Conservation (phyloP, 2,329 filamentous ascomycete species). For the Colletotrichum sp. region DNA sequence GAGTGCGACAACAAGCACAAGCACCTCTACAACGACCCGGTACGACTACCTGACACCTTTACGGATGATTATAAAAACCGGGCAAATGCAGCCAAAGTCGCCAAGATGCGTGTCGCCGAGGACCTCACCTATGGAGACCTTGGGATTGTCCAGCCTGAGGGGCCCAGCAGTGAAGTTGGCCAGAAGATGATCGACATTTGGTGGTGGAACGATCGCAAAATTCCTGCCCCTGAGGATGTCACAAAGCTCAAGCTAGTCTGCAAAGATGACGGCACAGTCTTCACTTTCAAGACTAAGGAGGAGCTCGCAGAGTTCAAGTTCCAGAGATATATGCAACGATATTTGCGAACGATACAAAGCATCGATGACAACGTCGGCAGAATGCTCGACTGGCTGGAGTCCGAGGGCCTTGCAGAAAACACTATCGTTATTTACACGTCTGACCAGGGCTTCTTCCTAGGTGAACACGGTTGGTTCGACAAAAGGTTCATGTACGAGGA, state of each 20-base stretch:
- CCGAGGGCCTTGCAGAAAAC: constrained; percentile 43
- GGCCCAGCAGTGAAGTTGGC: constrained; percentile 30
- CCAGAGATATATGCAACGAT: constrained; percentile 61
- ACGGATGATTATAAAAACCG: constrained; percentile 60
- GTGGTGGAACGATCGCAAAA: constrained; percentile 39
- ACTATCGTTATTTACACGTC: constrained; percentile 58
- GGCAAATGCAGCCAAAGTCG: constrained; percentile 50
- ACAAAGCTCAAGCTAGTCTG: constrained; percentile 39
- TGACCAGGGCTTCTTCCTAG: constrained; percentile 61
- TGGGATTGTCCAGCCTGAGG: constrained; percentile 52
- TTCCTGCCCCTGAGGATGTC: constrained; percentile 21
- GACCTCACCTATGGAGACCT: constrained; percentile 57
- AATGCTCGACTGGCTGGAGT: constrained; percentile 50
- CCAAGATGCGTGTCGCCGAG: constrained; percentile 56
- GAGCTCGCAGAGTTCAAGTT: constrained; percentile 59
- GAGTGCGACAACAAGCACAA: constrained; percentile 55
- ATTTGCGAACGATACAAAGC: constrained; percentile 55
- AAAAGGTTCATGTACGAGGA: constrained; percentile 65
- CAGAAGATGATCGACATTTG: background rate
- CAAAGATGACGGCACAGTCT: constrained; percentile 49
- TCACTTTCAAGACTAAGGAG: constrained; percentile 43
- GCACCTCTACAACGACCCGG: constrained; percentile 48
- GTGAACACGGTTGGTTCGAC: constrained; percentile 63
- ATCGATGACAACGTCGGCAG: constrained; percentile 58
- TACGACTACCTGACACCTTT: constrained; percentile 55